Base-by-base conservation (phyloP, 176 grass and related monocot genomes). In the Pontederia paniculata region DNA sequence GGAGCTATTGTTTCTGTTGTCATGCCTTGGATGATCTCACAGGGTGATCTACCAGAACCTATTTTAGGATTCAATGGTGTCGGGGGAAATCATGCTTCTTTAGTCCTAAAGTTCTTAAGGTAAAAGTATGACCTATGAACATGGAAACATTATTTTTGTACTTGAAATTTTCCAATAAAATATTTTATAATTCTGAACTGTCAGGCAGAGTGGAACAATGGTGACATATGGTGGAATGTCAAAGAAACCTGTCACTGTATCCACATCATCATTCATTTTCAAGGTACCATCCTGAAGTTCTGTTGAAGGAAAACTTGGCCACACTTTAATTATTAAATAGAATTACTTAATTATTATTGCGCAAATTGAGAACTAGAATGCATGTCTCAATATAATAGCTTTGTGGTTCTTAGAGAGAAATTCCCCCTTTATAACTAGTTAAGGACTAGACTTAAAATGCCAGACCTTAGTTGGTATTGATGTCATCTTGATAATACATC, bases 181-280 rank as follows among this genome's bases (percentile, higher is more conserved):
- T 2, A 14, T 15, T 12, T 45, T 1, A 23, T 48, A 21, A 42
- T 21, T 67, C 53, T 67, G 0, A 20, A 72, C 17, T 64, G 56
- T 9, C 57, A 96, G 90, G 79, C 85, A 81, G 76, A 82, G 85
- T 47, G 79, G 85, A 65, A 96, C 85, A 18, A 96, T 96, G 90
- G 79, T 96, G 66, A 96, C 90, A 61, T 96, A 96, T 57, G 90
- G 90, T 58, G 90, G 90, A 72, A 96, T 96, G 90, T 96, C 90
- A 44, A 96, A 83, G 63, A 78, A 75, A 80, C 90, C 90, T 76
- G 74, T 96, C 11, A 86, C 71, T 66, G 79, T 83, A 65, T 75
- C 90, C 9, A 86, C 90, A 76, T 89, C 90, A 60, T 86, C 79
- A 43, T 96, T 89, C 70, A 96, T 96, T 67, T 96, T 96, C 62